These are phyloP conservation scores for Cyclotella atomus DNA, from an alignment of 108 stramenopile species.

Conservation along the genomic window DNA sequence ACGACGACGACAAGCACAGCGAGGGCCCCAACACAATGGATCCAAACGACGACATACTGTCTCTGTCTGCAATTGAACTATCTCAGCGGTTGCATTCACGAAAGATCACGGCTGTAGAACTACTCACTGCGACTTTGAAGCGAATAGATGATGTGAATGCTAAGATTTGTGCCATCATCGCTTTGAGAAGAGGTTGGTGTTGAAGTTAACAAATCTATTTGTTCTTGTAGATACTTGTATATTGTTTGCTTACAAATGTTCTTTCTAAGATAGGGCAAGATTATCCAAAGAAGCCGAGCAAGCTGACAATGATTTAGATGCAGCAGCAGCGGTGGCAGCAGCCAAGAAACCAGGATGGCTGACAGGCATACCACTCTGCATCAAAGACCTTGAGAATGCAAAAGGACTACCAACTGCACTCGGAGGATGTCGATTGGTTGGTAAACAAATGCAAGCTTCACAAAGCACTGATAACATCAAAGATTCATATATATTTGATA, in stretches of 20 bases:
- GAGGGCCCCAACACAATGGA: no score
- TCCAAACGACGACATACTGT: background rate
- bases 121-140: slow-evolving; percentile 53
- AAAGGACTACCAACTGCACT: slow-evolving; percentile 53
- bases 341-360: slow-evolving; percentile 39
- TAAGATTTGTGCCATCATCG: slow-evolving; percentile 48
- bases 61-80: slow-evolving; percentile 12
- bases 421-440: slow-evolving; percentile 55
- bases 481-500: background rate
- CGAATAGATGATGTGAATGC: slow-evolving; percentile 60
- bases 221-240: background rate
- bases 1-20: no score
- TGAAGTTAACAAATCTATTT: background rate
- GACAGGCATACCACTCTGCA: slow-evolving; percentile 64
- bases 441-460: background rate
- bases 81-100: slow-evolving; percentile 11
- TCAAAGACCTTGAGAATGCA: slow-evolving; percentile 61
- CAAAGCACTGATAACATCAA: background rate
- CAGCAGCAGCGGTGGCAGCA: background rate
- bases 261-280: slow-evolving; percentile 13
- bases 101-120: slow-evolving; percentile 42
- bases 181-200: slow-evolving; percentile 20
- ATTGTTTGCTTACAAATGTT: background rate
- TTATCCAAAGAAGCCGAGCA: slow-evolving; percentile 47
- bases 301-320: slow-evolving; percentile 34